phyloP scores from a whole-genome alignment of 2,329 filamentous ascomycete species.

The Diaporthe caulivora region DNA sequence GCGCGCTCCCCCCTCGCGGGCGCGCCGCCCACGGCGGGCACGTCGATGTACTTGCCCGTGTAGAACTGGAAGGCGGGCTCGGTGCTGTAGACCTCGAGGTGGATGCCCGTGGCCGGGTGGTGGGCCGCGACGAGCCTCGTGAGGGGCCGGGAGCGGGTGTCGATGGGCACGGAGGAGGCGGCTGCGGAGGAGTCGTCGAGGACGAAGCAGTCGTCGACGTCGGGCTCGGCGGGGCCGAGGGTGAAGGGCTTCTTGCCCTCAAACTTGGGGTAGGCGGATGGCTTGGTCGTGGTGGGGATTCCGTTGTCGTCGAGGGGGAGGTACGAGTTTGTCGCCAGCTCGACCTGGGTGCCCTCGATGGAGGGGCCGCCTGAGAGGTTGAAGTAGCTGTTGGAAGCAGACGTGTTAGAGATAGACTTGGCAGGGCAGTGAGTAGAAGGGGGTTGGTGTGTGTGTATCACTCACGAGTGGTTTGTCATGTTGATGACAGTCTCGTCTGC shows the following conservation, averaged over 20 bases:
- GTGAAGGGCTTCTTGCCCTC: conserved; percentile 76
- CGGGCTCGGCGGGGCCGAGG: conserved; percentile 77
- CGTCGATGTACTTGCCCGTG: conserved; percentile 86
- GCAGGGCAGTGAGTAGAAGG: conserved; percentile 4
- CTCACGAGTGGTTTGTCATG: conserved; percentile 94
- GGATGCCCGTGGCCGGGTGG: conserved; percentile 80
- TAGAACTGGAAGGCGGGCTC: conserved; percentile 99
- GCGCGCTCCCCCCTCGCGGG: conserved; percentile 76
- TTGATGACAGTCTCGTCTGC: conserved; percentile 92
- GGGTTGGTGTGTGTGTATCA: background rate
- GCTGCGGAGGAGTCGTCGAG: conserved; percentile 74
- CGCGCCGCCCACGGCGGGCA: conserved; percentile 73
- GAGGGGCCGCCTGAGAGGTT: conserved; percentile 68
- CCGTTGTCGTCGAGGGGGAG: conserved; percentile 79
- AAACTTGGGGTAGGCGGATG: conserved; percentile 74
- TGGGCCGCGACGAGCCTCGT: conserved; percentile 77
- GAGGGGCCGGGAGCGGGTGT: conserved; percentile 74
- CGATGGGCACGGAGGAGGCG: conserved; percentile 66
- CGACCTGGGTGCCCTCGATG: conserved; percentile 72
- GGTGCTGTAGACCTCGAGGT: conserved; percentile 89
- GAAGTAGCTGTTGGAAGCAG: conserved; percentile 65
- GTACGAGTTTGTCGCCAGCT: conserved; percentile 73
- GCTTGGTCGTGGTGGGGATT: conserved; percentile 78
- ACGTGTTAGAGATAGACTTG: background rate
- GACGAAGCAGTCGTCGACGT: conserved; percentile 93